Evolutionary conservation across 176 grass and related monocot genomes (phyloP).

Genomic region (Avena insularis): DNA sequence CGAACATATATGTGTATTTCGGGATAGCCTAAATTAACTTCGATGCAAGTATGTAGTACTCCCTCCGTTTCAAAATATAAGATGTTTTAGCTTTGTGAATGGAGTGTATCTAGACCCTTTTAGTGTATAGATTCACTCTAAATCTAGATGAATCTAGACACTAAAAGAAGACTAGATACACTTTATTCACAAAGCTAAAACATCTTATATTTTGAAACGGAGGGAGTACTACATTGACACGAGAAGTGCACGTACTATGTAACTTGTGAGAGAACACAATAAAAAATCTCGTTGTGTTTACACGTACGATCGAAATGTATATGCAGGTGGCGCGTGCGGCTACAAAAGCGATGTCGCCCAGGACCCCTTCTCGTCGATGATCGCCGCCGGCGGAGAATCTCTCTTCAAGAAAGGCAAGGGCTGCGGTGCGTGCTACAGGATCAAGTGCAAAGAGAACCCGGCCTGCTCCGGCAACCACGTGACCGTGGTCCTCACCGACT

Average conservation of each 20-base stretch:
- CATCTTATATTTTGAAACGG: no score
- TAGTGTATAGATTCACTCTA: no score
- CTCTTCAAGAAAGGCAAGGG: slow-evolving; percentile 76
- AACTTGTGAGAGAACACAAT: background rate
- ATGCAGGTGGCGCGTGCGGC: slow-evolving; percentile 78
- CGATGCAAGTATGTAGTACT: no score
- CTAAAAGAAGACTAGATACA: no score
- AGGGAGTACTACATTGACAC: background rate
- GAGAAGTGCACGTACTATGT: background rate
- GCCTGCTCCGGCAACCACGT: slow-evolving; percentile 76
- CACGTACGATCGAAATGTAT: background rate
- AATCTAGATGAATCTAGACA: no score
- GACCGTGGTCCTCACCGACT: slow-evolving; percentile 72
- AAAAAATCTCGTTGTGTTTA: background rate
- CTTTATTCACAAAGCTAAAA: no score
- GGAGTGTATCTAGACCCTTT: no score
- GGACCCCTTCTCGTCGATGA: slow-evolving; percentile 65
- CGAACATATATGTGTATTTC: background rate
- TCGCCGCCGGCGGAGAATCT: slow-evolving; percentile 60
- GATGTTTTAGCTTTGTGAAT: no score
- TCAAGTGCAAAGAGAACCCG: slow-evolving; percentile 62
- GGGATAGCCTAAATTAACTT: no score
- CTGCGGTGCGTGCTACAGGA: slow-evolving; percentile 76
- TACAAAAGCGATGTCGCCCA: slow-evolving; percentile 59
- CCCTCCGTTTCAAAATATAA: no score